Conservation (phyloP, 139 green algal genomes). For the Microglena sp. region DNA sequence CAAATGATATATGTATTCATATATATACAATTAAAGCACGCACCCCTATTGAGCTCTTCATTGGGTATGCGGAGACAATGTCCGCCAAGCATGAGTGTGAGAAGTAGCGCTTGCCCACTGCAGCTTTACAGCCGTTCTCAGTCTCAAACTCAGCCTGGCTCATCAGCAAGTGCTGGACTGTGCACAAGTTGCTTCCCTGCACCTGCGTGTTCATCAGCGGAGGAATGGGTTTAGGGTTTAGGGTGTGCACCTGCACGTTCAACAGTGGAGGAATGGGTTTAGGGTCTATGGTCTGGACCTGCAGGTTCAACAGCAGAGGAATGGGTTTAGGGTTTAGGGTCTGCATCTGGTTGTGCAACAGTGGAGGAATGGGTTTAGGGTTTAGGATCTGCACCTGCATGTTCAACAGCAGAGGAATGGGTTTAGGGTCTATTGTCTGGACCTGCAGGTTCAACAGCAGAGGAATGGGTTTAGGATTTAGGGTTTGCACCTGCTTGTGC, state of each 20-base stretch:
- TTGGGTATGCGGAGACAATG: slow-evolving; percentile 70
- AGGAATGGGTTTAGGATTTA: no score
- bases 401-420: no score
- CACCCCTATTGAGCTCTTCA: no score
- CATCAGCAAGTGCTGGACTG: slow-evolving; percentile 36
- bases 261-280: not conserved
- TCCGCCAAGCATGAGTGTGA: slow-evolving; percentile 60
- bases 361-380: no score
- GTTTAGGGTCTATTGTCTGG: no score
- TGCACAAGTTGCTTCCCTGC: slow-evolving; percentile 3
- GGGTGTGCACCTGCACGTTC: not conserved
- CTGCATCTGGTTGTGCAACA: no score
- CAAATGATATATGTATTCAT: not conserved
- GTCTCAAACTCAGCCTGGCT: slow-evolving; percentile 60
- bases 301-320: not conserved
- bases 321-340: no score
- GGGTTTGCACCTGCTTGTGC: no score
- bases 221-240: no score
- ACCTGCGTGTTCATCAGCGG: no score
- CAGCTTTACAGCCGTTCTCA: slow-evolving; percentile 30
- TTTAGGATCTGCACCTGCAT: no score
- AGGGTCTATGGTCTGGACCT: not conserved
- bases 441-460: no score
- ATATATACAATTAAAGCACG: not conserved
- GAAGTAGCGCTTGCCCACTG: slow-evolving; percentile 87